Conservation (phyloP, 768 basidiomycete genomes). For the Holtermannia corniformis region DNA sequence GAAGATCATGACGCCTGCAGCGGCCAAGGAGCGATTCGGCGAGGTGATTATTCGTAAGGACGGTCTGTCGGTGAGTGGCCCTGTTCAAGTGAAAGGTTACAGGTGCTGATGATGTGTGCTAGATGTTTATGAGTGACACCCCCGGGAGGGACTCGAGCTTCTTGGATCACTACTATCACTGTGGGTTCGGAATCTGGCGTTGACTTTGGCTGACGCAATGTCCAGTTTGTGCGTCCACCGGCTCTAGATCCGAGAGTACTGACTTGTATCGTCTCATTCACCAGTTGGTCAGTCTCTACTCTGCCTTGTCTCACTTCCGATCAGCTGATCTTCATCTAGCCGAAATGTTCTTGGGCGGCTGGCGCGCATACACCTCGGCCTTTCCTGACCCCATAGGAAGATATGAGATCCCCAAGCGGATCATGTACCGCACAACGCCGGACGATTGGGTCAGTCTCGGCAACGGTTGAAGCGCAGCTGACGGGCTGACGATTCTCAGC, state of each 20-base stretch:
- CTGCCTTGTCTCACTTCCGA: no score
- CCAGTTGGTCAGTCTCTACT: constrained; percentile 2
- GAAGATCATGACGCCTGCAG: constrained; percentile 11
- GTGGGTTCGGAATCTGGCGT: constrained; percentile 7
- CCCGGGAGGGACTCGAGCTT: constrained; percentile 14
- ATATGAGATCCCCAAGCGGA: constrained; percentile 15
- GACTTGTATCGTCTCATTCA: not conserved
- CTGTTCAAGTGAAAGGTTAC: not conserved
- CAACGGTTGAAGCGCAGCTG: not conserved
- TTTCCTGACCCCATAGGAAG: constrained; percentile 4
- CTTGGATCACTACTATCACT: constrained; percentile 29
- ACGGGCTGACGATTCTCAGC: not conserved
- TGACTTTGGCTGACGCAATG: not conserved
- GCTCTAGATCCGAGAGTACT: not conserved
- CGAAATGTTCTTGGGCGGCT: constrained; percentile 30
- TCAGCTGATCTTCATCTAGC: constrained; percentile 11
- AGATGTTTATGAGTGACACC: no score
- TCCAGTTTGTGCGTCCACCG: constrained; percentile 1
- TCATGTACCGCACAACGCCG: constrained; percentile 22
- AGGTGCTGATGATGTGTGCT: not conserved
- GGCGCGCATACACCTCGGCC: constrained; percentile 20
- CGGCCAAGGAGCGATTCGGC: constrained; percentile 8
- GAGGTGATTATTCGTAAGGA: constrained; percentile 16
- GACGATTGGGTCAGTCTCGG: constrained; percentile 24
- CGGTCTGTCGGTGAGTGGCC: constrained; percentile 21